Conservation (phyloP, 164 flowering plant genomes). For the Stephania cephalantha region DNA sequence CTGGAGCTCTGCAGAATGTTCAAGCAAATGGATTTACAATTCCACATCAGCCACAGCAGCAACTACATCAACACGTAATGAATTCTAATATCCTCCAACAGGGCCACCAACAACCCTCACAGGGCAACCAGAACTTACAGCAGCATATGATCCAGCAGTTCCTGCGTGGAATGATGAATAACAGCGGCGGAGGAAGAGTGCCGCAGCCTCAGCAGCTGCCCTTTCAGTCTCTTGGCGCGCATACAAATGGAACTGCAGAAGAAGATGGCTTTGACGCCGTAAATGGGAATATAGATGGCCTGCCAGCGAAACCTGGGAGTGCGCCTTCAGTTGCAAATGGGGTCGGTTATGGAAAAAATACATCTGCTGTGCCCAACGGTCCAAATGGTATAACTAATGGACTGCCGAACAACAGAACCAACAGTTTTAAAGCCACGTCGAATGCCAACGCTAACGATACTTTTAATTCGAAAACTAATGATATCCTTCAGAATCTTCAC, state of each 20-base stretch:
- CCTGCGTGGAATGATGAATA: conserved; percentile 62
- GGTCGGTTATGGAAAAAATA: conserved; percentile 29
- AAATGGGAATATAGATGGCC: conserved; percentile 6
- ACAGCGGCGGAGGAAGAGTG: conserved; percentile 22
- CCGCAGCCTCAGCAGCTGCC: conserved; percentile 20
- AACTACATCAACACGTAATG: conserved; percentile 28
- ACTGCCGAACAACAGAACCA: conserved; percentile 44
- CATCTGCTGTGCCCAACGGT: conserved; percentile 21
- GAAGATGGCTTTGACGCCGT: conserved; percentile 12
- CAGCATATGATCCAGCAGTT: conserved; percentile 81
- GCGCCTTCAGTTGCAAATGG: conserved; percentile 23
- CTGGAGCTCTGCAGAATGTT: conserved; percentile 39
- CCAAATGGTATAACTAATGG: conserved; percentile 22
- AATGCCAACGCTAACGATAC: conserved; percentile 42
- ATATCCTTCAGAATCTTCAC: conserved; percentile 44
- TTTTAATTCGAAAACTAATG: conserved; percentile 36
- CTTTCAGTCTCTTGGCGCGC: conserved; percentile 29
- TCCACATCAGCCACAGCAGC: conserved; percentile 25
- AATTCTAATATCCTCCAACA: conserved; percentile 34
- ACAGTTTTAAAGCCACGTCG: conserved; percentile 51
- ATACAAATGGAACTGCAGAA: conserved; percentile 23
- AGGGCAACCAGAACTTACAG: conserved; percentile 48
- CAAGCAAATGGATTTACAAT: conserved; percentile 41
- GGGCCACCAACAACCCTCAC: conserved; percentile 32
- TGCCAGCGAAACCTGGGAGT: conserved; percentile 8